phyloP scores from a whole-genome alignment of 2,329 filamentous ascomycete genomes.

The Trichophyton equinum region DNA sequence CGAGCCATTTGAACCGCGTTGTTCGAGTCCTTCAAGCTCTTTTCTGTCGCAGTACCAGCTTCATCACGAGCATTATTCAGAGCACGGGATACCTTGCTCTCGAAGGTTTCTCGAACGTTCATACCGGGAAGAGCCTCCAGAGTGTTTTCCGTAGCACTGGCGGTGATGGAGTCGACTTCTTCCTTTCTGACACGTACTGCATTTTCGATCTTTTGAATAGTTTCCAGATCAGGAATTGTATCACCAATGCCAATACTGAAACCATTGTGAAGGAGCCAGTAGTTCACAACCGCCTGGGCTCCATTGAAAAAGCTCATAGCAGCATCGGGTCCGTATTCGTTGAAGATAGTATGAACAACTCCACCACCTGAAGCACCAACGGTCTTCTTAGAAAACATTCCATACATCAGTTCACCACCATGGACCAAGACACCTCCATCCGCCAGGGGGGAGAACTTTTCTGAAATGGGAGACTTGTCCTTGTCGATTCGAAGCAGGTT shows the following conservation, averaged over 20 bases:
- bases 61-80: constrained; percentile 93
- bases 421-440: constrained; percentile 76
- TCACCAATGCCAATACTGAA: constrained; percentile 98
- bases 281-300: constrained; percentile 85
- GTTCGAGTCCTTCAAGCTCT: constrained; percentile 88
- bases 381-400: constrained; percentile 83
- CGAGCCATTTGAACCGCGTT: constrained; percentile 94
- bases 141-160: constrained; percentile 67
- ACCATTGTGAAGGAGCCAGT: constrained; percentile 92
- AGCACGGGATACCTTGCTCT: constrained; percentile 89
- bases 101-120: constrained; percentile 96
- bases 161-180: constrained; percentile 64
- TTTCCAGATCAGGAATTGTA: constrained; percentile 78
- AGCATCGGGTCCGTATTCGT: constrained; percentile 74
- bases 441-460: constrained; percentile 48
- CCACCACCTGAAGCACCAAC: constrained; percentile 82
- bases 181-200: constrained; percentile 72
- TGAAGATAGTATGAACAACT: constrained; percentile 92
- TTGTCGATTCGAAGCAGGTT: constrained; percentile 58
- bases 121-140: constrained; percentile 93
- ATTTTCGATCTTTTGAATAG: constrained; percentile 71
- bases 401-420: constrained; percentile 79
- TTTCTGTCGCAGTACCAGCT: constrained; percentile 82
- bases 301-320: constrained; percentile 95
- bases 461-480: constrained; percentile 43